Evolutionary conservation across 768 basidiomycete genomes (phyloP).

Genomic region (Tulasnella sp.): DNA sequence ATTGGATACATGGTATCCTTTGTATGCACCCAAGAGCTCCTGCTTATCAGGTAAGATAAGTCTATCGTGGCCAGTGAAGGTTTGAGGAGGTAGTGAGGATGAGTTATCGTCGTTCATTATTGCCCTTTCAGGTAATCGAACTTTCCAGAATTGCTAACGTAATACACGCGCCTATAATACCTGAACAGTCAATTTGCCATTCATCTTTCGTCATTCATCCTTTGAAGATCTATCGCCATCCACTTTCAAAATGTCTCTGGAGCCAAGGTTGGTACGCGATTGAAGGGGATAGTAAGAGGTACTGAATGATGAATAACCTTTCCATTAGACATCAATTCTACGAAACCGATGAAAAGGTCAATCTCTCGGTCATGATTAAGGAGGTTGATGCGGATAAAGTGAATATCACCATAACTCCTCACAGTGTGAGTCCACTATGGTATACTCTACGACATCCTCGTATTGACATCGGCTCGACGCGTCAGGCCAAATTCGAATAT

Average conservation of each 20-base stretch:
- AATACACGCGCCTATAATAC: no score
- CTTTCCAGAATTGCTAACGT: no score
- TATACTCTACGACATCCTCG: not conserved
- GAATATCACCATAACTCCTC: slow-evolving; percentile 46
- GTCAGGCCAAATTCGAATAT: slow-evolving; percentile 24
- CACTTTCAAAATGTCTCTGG: slow-evolving; percentile 2
- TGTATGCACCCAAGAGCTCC: slow-evolving; percentile 28
- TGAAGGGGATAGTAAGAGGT: not conserved
- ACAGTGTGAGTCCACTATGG: slow-evolving; percentile 21
- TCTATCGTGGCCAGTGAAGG: not conserved
- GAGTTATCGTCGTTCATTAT: no score
- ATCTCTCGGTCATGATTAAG: slow-evolving; percentile 64
- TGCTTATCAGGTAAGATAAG: not conserved
- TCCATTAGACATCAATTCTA: slow-evolving; percentile 66
- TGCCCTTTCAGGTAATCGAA: no score
- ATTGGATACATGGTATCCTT: slow-evolving; percentile 40
- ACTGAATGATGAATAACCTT: not conserved
- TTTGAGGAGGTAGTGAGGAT: not conserved
- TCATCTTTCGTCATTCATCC: no score
- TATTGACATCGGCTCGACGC: not conserved
- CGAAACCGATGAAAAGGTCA: slow-evolving; percentile 66
- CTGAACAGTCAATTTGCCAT: no score
- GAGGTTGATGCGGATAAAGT: slow-evolving; percentile 55
- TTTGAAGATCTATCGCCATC: no score
- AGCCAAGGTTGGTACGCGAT: slow-evolving; percentile 11